Base-by-base conservation (phyloP, 805 yeast species). In the Metschnikowia amazonensis region DNA sequence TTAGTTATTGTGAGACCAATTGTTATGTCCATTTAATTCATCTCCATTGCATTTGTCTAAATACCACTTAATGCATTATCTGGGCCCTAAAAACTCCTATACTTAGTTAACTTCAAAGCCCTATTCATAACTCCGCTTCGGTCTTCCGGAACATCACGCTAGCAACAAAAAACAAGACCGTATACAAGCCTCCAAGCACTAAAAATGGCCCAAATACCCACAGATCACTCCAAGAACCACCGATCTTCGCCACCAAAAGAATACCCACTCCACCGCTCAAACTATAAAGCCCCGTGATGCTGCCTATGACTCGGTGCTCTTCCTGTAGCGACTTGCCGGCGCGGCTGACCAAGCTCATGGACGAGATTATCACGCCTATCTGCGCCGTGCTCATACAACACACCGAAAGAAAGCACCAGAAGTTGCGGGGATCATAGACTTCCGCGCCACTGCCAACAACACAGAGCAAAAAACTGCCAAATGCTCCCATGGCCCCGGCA, bases 211-310 rank as follows among this genome's bases (percentile, higher is more conserved):
- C 77, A 31, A 77, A 75, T 20, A 74, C 63, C 78, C 81, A 79
- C 30, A 51, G 42, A 57, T 83, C 88, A 20, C 84, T 77, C 51
- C 79, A 65, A 13, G 64, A 56, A 3, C 89, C 89, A 5, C 89
- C 90, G 8, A 81, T 29, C 55, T 77, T 79, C 29, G 82, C 75
- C 24, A 83, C 64, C 1, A 81, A 43, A 46, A 84, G 63, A 23
- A 84, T 81, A 2, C 92, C 92, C 6, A 81, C 42, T 1, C 87
- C 87, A 14, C 89, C 89, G 51, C 75, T 67, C 44, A 84, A 73
- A n/a, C 84, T 76, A 58, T 80, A 82, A 10, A 82, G 77, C 5
- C 92, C 92, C 41, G 84, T 75, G 33, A 84, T 74, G 2, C 85
- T 71, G n/a, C 89, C 89, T 40, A 78, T 76, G 43, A 73, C 76